A percentile compares a stretch with the other conserved stretches of the same genome.
These are phyloP conservation scores for Thuja plicata DNA, from an alignment of 83 land plant species.

Conservation along the genomic window DNA sequence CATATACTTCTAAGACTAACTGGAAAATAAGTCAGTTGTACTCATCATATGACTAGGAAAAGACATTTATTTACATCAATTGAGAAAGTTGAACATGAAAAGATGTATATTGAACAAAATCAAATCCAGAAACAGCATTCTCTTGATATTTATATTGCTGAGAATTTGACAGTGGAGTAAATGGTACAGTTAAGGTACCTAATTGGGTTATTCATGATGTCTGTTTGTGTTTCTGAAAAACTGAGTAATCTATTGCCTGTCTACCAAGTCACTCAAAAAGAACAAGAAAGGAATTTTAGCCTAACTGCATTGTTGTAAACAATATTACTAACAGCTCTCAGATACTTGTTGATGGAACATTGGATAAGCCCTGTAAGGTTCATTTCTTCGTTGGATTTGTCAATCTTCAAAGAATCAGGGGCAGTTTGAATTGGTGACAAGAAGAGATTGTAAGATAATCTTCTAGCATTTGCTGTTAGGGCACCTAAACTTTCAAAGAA, in stretches of 20 bases:
- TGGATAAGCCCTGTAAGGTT: background rate
- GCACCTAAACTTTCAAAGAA: background rate
- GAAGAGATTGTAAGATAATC: background rate
- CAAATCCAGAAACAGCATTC: too few relatives aligned
- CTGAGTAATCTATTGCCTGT: background rate
- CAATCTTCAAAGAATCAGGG: background rate
- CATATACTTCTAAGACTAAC: background rate
- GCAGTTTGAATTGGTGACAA: background rate
- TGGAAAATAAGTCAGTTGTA: background rate
- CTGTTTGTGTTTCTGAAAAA: background rate
- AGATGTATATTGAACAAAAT: too few relatives aligned
- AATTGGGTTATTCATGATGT: background rate
- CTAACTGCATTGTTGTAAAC: background rate
- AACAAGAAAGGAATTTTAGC: background rate
- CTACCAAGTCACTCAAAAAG: background rate
- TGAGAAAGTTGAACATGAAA: background rate
- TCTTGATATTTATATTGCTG: background rate
- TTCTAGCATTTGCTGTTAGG: background rate
- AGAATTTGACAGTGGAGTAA: too few relatives aligned
- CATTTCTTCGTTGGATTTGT: background rate
- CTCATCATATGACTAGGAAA: background rate
- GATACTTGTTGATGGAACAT: background rate
- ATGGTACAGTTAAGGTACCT: background rate
- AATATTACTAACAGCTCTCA: background rate
- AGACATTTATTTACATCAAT: background rate